Base-by-base conservation (phyloP, 2,329 filamentous ascomycete species). In the Davidsoniella neocaledoniae region DNA sequence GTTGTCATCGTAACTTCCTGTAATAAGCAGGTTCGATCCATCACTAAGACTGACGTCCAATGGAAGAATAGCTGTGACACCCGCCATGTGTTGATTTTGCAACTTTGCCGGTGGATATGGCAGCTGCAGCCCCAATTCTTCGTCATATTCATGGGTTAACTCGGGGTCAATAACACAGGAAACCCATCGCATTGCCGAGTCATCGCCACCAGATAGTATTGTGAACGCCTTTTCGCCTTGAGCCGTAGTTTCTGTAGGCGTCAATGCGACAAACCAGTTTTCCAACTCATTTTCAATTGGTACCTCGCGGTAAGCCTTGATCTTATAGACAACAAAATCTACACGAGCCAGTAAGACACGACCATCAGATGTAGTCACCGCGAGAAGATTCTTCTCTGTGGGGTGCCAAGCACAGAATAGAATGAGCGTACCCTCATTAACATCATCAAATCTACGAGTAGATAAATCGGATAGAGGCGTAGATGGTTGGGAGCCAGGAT, bases 1-100 rank as follows among this genome's bases (percentile, higher is more conserved):
- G 54, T 73, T 70, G 57, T 96, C 88, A 58, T 96, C 91, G 59
- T 96, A 98, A 60, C 86, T 93, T 3, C 91, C 91, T 0, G 88
- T 95, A 2, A 94, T 59, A 2, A 94, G 63, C 4, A 91, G 59
- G 3, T 71, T 68, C 1, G 70, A 68, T 2, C 67, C 66, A 7
- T 72, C 66, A 7, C 61, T 56, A 0, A 60, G 56, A 1, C 62
- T 58, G 2, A 67, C 17, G 1, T 70, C 59, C 2, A 94, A 65
- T 0, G 87, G 85, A 2, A 95, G 64, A 49, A 96, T 91, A 2
- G 86, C 78, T 0, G 88, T 94, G 1, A 96, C 83, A 9, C 91
- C 90, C 1, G 87, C 86, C n/a, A 70, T 69, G 58, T 94, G 86
- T 25, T 57, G 54, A n/a, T 62, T 60, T 54, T 70, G 79, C 25